Base-by-base conservation (phyloP, 352 stramenopile species). In the Globisporangium rhizosaccharum region DNA sequence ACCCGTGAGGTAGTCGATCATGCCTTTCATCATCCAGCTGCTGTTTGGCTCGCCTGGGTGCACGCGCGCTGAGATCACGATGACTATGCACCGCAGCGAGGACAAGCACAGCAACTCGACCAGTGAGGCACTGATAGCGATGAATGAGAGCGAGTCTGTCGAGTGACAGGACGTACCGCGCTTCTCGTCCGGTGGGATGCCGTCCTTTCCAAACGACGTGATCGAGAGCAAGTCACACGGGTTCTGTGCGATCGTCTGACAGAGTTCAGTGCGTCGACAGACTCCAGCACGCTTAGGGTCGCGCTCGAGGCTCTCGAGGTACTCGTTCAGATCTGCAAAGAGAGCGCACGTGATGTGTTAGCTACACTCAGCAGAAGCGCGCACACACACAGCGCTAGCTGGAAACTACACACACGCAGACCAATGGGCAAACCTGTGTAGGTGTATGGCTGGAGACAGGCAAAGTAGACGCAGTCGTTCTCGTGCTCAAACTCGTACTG, bases 11-110 rank as follows among this genome's bases (percentile, higher is more conserved):
- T 94, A 96, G 48, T 94, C 74, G n/a, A 97, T 60, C 68, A 97
- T 86, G n/a, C 91, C 91, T 53, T 97, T 81, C 85, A 97, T 96
- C 72, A 97, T 94, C 77, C 85, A 97, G 51, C 79, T 94, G 39
- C 82, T 86, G 63, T 96, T 96, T 5, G 85, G 73, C 59, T 97
- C 90, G 6, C 88, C 88, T 0, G 90, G 90, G 55, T 97, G 90
- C 2, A 97, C 88, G n/a, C 90, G 68, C 2, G 82, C 85, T 3
- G 80, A 91, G 36, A 97, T 41, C n/a, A 97, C 80, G 37, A 96
- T 88, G 18, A 89, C 82, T 85, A 12, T 0, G 6, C 7, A 12
- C 33, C 33, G 33, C 33, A 39, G 33, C 28, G 28, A 33, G 57
- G 10, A 3, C 12, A 1, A 41, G n/a, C 7, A 7, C 12, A 53